Evolutionary conservation across 768 basidiomycete species (phyloP).

Genomic region (Termitomyces sp.): DNA sequence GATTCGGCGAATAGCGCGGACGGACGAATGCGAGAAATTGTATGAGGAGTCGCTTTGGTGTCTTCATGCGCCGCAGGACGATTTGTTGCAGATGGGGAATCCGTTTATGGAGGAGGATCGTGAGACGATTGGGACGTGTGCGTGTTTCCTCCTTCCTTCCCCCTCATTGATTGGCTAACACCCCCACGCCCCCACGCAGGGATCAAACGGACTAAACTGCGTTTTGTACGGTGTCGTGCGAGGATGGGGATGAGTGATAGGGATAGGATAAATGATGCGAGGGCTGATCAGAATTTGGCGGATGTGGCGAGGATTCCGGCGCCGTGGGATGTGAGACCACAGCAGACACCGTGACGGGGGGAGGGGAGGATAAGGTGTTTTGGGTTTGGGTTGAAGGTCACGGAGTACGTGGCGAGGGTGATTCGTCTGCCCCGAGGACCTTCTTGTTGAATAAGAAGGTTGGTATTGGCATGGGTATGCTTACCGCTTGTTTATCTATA

Average conservation of each 20-base stretch:
- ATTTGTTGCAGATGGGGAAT: conserved; percentile 75
- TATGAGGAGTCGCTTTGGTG: conserved; percentile 97
- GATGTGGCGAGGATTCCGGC: conserved; percentile 70
- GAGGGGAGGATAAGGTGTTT: too few species aligned
- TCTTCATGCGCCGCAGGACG: conserved; percentile 88
- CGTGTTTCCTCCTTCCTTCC: conserved; percentile 24
- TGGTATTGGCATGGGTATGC: too few species aligned
- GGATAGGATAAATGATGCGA: conserved; percentile 72
- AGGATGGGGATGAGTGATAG: conserved; percentile 75
- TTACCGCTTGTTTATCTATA: too few species aligned
- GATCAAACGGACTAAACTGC: conserved; percentile 83
- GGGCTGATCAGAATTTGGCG: conserved; percentile 75
- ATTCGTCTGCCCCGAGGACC: too few species aligned
- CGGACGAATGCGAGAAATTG: conserved; percentile 87
- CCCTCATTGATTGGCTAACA: not conserved
- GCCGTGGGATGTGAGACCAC: conserved; percentile 61
- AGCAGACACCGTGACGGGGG: conserved; percentile 14
- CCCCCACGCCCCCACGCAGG: conserved; percentile 34
- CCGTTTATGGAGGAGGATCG: conserved; percentile 85
- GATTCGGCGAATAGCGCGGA: conserved; percentile 73
- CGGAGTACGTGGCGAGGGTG: too few species aligned
- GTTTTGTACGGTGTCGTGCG: conserved; percentile 72
- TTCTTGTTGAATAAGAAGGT: too few species aligned
- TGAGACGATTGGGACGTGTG: conserved; percentile 74
- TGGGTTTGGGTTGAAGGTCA: too few species aligned